Evolutionary conservation across 2,329 filamentous ascomycete genomes (phyloP).

Genomic region (Alternaria sp.): DNA sequence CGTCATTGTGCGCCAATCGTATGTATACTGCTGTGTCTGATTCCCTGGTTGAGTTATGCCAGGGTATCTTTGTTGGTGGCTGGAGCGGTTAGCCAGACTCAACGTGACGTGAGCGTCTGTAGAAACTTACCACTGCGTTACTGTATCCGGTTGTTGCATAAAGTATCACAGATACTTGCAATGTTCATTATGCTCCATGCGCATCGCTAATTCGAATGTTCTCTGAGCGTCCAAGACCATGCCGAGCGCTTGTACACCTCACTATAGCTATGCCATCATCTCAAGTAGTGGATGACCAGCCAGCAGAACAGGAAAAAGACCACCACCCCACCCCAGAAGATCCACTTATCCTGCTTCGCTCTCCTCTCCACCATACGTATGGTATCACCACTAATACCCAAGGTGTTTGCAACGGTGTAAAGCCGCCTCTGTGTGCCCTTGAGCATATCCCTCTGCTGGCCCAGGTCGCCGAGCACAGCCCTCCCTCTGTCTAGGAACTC

Average conservation of each 20-base stretch:
- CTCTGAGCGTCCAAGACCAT: background rate
- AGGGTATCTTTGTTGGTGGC: background rate
- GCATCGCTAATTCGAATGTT: background rate
- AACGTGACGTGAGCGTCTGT: background rate
- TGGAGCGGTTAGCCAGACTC: background rate
- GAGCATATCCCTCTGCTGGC: slow-evolving; percentile 90
- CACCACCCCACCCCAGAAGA: slow-evolving; percentile 87
- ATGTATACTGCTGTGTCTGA: background rate
- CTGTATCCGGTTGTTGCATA: background rate
- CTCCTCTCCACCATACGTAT: slow-evolving; percentile 95
- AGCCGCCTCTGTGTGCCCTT: slow-evolving; percentile 92
- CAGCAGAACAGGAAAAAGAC: slow-evolving; percentile 93
- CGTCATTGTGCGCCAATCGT: background rate
- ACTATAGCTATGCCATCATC: slow-evolving; percentile 44
- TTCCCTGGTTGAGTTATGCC: background rate
- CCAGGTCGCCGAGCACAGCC: slow-evolving; percentile 87
- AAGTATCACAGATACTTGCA: background rate
- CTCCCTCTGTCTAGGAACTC: slow-evolving; percentile 93
- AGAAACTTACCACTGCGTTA: background rate
- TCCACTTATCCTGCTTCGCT: slow-evolving; percentile 96
- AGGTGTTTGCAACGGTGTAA: slow-evolving; percentile 91
- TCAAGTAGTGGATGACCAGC: slow-evolving; percentile 84
- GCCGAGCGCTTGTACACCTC: background rate
- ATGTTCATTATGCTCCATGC: background rate
- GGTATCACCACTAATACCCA: slow-evolving; percentile 93